Evolutionary conservation across 306 rosid species (phyloP).

Genomic region (Chamaecrista fasciculata): DNA sequence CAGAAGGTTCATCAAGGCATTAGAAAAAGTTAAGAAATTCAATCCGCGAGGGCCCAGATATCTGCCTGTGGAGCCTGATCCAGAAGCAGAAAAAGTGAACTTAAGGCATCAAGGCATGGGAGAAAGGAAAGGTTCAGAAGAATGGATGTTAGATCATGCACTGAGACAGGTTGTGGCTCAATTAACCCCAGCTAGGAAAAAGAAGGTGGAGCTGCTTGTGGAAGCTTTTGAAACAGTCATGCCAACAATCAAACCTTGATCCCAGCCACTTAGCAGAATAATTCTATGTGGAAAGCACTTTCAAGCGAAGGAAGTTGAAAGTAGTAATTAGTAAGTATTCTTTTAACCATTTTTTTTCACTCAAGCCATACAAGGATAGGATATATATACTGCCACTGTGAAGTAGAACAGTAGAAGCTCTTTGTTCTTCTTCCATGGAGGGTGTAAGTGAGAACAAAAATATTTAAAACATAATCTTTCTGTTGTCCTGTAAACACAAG

Average conservation of each 20-base stretch:
- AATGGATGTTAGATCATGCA: conserved; percentile 98
- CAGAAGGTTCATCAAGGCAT: conserved; percentile 79
- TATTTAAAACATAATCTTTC: not conserved
- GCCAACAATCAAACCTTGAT: conserved; percentile 55
- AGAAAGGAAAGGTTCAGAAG: conserved; percentile 75
- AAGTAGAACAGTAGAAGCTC: not conserved
- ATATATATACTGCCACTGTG: not conserved
- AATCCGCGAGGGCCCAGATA: conserved; percentile 54
- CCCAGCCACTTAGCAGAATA: conserved; percentile 9
- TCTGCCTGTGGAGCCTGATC: conserved; percentile 50
- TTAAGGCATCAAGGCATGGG: conserved; percentile 66
- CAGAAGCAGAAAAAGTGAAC: conserved; percentile 62
- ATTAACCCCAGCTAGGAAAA: conserved; percentile 81
- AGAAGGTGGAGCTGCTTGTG: conserved; percentile 81
- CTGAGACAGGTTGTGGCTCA: conserved; percentile 75
- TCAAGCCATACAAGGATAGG: not conserved
- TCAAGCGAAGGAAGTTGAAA: conserved; percentile 25
- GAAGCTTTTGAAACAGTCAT: conserved; percentile 91
- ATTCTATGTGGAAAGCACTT: conserved; percentile 27
- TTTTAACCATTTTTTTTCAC: not conserved
- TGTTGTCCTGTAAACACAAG: conserved; percentile 9
- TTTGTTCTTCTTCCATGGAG: not conserved
- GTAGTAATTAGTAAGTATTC: conserved; percentile 30
- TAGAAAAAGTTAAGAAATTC: conserved; percentile 66
- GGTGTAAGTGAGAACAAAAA: not conserved